Evolutionary conservation across 2,329 filamentous ascomycete genomes (phyloP).

Genomic region (Pseudogymnoascus verrucosus): DNA sequence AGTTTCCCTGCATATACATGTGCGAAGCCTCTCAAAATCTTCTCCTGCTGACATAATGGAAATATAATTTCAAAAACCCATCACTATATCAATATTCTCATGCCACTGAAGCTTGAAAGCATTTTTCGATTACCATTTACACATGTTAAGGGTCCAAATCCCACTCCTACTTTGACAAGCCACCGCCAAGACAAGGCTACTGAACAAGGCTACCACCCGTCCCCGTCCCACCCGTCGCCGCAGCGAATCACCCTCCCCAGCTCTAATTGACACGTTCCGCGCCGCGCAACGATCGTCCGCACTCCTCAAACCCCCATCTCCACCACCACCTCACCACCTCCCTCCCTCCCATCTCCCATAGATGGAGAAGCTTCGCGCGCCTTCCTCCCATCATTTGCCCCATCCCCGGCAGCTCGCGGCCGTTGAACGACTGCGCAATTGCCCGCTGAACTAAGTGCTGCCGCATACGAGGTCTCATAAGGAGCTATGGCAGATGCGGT

Average conservation of each 20-base stretch:
- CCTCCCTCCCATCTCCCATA: not conserved
- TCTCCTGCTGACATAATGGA: not conserved
- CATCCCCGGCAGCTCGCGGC: not conserved
- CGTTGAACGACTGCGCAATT: not conserved
- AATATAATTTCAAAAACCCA: not conserved
- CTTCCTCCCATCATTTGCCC: not conserved
- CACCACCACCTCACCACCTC: not conserved
- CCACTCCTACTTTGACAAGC: not conserved
- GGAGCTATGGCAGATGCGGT: not conserved
- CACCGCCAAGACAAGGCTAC: not conserved
- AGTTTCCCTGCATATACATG: not conserved
- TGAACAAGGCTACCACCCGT: not conserved
- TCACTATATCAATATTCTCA: not conserved
- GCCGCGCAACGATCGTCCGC: not conserved
- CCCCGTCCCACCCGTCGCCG: not conserved
- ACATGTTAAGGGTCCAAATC: not conserved
- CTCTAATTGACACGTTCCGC: conserved; percentile 1
- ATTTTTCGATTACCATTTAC: not conserved
- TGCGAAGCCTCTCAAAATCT: not conserved
- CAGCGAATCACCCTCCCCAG: not conserved
- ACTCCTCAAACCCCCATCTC: not conserved
- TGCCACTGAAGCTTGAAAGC: not conserved
- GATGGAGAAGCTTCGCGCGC: conserved; percentile 1
- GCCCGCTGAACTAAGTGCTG: not conserved
- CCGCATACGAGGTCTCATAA: not conserved